A percentile compares a stretch with the other conserved stretches of the same genome.
Evolutionary conservation across 2,329 filamentous ascomycete species (phyloP).

Genomic region (Emmonsia crescens): DNA sequence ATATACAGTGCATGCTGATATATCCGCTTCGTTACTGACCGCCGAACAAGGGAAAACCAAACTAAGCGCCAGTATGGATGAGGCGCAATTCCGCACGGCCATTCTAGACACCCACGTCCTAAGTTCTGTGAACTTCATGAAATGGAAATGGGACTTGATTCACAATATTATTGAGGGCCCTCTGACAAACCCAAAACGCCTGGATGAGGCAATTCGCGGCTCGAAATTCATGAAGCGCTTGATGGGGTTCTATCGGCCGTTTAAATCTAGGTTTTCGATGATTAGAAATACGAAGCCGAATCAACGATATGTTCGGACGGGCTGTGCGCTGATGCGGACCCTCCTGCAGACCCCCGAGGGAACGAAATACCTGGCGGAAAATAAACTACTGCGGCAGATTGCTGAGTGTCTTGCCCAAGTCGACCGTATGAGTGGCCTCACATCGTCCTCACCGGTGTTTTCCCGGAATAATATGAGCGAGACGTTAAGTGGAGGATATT

Average conservation of each 20-base stretch:
- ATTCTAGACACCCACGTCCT: constrained; percentile 69
- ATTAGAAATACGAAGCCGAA: constrained; percentile 83
- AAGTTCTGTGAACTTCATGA: constrained; percentile 77
- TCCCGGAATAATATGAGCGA: constrained; percentile 73
- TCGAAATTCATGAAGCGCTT: constrained; percentile 95
- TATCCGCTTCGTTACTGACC: constrained; percentile 32
- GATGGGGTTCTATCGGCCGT: constrained; percentile 89
- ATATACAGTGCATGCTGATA: constrained; percentile 36
- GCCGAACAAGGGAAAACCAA: constrained; percentile 39
- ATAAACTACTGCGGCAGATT: constrained; percentile 85
- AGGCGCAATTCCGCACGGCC: constrained; percentile 50
- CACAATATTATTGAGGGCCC: constrained; percentile 86
- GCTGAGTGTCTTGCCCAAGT: constrained; percentile 93
- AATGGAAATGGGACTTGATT: constrained; percentile 97
- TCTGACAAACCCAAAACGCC: constrained; percentile 74
- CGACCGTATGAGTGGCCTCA: constrained; percentile 64
- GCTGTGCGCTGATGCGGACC: constrained; percentile 78
- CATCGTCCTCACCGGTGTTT: constrained; percentile 73
- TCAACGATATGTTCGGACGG: constrained; percentile 84
- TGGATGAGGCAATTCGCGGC: constrained; percentile 88
- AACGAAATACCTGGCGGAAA: constrained; percentile 72
- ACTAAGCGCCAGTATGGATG: constrained; percentile 52
- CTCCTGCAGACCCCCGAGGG: constrained; percentile 80
- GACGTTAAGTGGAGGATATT: constrained; percentile 85
- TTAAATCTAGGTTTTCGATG: constrained; percentile 91